Evolutionary conservation across 805 yeast genomes (phyloP), one percentile per base, ranked within the genome.

Genomic region (Suhomyces xylopsoci): DNA sequence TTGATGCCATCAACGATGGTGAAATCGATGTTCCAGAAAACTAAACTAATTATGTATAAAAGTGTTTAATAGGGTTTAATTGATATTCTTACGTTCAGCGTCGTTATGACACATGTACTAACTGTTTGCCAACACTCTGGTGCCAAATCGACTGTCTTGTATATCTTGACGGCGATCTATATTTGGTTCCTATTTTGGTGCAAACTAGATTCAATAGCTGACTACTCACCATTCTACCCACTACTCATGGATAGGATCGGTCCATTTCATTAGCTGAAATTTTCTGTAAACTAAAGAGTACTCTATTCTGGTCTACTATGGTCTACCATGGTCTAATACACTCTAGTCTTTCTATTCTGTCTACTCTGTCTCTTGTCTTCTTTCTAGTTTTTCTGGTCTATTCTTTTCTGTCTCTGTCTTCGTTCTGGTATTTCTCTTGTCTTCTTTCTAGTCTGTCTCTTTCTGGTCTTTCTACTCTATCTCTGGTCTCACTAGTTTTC

Each of bases 1-100:
- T 94, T 73, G 99, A 92, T 69, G 97, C 93, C 78, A 94, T 94
- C 79, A 85, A 93, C 83, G 93, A 87, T 79, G 99, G 99, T 81
- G 97, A 91, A 81, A 87, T 94, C 75, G 98, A 93, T 78, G 84
- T 84, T 73, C 89, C 90, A 80, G 90, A 83, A 79, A 85, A 85
- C 82, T 84, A 82, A 81, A 30, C 40, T 34, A 32, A 65, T 68
- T 67, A 67, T 64, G 69, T 73, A 69, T 68, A 67, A 63, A 66
- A 63, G 69, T 68, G 70, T 64, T 65, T 66, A 65, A 66, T 69
- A 66, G 71, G 75, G 71, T 68, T 69, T 57, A 50, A 45, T 48
- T 48, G 51, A 50, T 50, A 48, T 53, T 45, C 48, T 53, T 26
- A 49, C 50, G 48, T 42, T 50, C 26, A 15, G 36, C 30, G 26